Evolutionary conservation across 2,329 filamentous ascomycete species (phyloP), one percentile per base, ranked within the genome.

Genomic region (Aspergillus intermedius): DNA sequence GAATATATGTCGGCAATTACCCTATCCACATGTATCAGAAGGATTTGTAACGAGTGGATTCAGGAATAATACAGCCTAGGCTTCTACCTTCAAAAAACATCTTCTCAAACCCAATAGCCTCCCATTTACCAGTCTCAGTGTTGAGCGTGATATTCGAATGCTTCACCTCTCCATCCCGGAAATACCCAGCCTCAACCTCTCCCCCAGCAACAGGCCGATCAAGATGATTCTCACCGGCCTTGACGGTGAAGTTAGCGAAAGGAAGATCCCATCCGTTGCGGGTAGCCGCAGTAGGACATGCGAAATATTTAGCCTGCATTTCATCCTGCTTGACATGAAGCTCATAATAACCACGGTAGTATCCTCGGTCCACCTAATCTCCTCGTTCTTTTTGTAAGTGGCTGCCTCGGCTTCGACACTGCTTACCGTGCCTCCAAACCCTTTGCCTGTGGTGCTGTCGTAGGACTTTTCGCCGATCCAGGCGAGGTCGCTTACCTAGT

Each of bases 331-430:
- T 73, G 47, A 87, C 71, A 43, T 77, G 75, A 37, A 88, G 70
- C 60, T 85, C 78, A 56, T 82, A 88, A 68, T 89, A 89, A 1
- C 86, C 86, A 15, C 85, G 76, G 65, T 88, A 89, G 64, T 86
- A 88, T 6, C 82, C 49, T 88, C 85, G 56, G 84, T 80, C 86
- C 84, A 89, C 59, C 86, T 82, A 42, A 89, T 71, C 63, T 86
- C 82, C 0, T 72, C 68, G 64, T 87, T 88, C 19, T 74, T 67
- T 40, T 61, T 61, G 53, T 72, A 55, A 2, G 74, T 73, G 49
- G 67, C 64, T 44, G 71, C 69, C 53, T 82, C 76, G 1, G 80
- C 79, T 1, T 65, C 63, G 0, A 67, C 68, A 42, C 82, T 72
- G 3, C 76, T 75, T 48, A 82, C 80, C 61, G 79, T 80, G 45